Base-by-base conservation (phyloP, 1,284 basidiomycete genomes). In the Fomitopsis pinicola region DNA sequence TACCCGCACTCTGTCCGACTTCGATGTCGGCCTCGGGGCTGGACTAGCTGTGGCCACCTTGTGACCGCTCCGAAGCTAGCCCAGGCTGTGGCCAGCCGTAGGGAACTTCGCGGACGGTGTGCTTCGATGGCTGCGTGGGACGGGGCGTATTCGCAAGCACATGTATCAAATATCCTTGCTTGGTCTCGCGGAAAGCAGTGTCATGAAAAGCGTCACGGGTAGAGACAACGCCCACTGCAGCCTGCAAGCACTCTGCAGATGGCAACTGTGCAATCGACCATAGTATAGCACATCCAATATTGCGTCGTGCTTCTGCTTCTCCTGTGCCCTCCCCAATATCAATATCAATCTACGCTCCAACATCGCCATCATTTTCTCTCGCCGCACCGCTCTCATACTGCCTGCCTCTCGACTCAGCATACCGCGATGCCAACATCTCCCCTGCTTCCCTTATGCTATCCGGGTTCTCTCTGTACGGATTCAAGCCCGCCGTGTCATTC, bases 401-500 rank as follows among this genome's bases (percentile, higher is more conserved):
- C 57, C 63, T 58, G 17, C 65, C 68, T 28, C 71, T 62, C 33
- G 66, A 58, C 30, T 72, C 73, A n/a, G 63, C 59, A 53, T 70
- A 73, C 40, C 64, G 50, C 44, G 65, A 67, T 5, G 72, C 71
- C 6, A 75, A 66, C 64, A 67, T 66, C 48, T 70, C 68, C 14
- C 55, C 66, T 7, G 67, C 70, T 61, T 75, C 72, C 15, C 64
- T 58, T 45, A 57, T 64, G 53, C 61, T 67, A 55, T 74, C 71
- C 28, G 70, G 63, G 63, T 72, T 71, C 15, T 63, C 60, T 7
- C 66, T 69, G 59, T 71, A 73, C 55, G 71, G 70, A 59, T 69
- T 69, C 62, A 71, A 45, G 19, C 60, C 58, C 40, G 35, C 19
- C n/a, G 42, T 33, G 12, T 52, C 57, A 35, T 52, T 58, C 17